These are phyloP conservation scores for Lasiosphaeria ovina DNA, from an alignment of 495 filamentous ascomycete genomes.

Conservation along the genomic window DNA sequence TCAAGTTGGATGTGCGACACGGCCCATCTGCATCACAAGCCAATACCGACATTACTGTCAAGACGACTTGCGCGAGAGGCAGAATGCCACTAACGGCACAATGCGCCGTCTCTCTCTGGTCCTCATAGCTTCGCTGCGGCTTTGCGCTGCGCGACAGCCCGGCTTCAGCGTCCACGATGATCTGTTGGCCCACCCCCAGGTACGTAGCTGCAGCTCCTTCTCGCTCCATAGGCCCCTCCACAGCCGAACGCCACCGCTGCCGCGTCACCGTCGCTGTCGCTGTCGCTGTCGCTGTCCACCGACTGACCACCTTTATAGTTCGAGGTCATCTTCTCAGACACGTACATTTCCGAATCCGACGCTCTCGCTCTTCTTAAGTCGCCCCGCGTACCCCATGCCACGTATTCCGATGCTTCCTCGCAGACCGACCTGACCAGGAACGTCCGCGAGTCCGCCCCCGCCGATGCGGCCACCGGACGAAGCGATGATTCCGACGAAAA, in stretches of 20 bases:
- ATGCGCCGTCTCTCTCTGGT: constrained; percentile 49
- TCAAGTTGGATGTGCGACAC: constrained; percentile 11
- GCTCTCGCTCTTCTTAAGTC: constrained; percentile 58
- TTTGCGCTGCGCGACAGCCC: constrained; percentile 42
- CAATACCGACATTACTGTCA: constrained; percentile 1
- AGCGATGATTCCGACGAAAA: constrained; percentile 15
- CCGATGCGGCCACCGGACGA: constrained; percentile 20
- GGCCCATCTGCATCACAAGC: neutral
- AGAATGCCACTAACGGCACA: constrained; percentile 38
- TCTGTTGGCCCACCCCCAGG: constrained; percentile 87
- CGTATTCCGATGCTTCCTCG: constrained; percentile 32
- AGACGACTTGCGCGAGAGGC: constrained; percentile 26
- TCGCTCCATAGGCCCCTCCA: neutral
- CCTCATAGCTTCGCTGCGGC: constrained; percentile 40
- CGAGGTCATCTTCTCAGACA: constrained; percentile 74
- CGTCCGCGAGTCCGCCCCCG: constrained; percentile 29
- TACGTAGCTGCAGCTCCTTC: constrained; percentile 34
- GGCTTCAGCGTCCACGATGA: constrained; percentile 77
- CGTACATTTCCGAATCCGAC: constrained; percentile 68
- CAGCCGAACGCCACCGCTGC: neutral
- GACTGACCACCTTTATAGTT: constrained; percentile 51
- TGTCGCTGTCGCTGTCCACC: constrained; percentile 8
- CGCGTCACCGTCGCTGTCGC: constrained; percentile 6
- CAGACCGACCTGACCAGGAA: constrained; percentile 38
- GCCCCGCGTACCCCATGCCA: constrained; percentile 23